A percentile compares a stretch with the other conserved stretches of the same genome.
Evolutionary conservation across 2,329 filamentous ascomycete genomes (phyloP).

Genomic region (Cladophialophora carrionii): DNA sequence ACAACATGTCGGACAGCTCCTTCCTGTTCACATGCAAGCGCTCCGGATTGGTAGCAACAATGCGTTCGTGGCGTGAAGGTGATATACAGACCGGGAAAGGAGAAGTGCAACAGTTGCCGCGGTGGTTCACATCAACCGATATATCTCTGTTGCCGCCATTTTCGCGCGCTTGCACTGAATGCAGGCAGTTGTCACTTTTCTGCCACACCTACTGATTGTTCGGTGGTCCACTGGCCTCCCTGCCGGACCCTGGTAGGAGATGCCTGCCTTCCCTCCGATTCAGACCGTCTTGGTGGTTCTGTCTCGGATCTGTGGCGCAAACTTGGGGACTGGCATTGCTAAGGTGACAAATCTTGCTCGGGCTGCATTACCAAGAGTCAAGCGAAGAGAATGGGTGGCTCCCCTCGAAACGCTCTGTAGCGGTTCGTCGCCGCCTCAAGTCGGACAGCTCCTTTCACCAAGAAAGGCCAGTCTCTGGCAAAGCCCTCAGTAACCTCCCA

Average conservation of each 20-base stretch:
- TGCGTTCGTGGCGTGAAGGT: background rate
- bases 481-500: constrained; percentile 49
- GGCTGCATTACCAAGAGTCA: background rate
- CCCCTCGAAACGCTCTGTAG: constrained; percentile 44
- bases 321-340: background rate
- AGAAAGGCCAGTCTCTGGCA: constrained; percentile 44
- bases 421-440: constrained; percentile 44
- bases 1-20: constrained; percentile 4
- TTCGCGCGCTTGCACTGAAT: background rate
- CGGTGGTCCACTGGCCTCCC: background rate
- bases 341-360: background rate
- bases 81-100: background rate
- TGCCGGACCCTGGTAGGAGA: background rate
- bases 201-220: background rate
- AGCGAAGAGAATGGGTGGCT: constrained; percentile 36
- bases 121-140: background rate
- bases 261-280: background rate
- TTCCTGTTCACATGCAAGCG: background rate
- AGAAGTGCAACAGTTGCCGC: background rate
- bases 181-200: background rate
- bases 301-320: background rate
- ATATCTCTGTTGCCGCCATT: background rate
- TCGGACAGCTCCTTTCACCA: constrained; percentile 43
- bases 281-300: background rate
- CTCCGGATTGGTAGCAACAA: background rate